Percentiles rank a stretch among this genome's conserved stretches.
These are phyloP conservation scores for Pseudoturritis turrita DNA, from an alignment of 345 rosid species.

Conservation along the genomic window DNA sequence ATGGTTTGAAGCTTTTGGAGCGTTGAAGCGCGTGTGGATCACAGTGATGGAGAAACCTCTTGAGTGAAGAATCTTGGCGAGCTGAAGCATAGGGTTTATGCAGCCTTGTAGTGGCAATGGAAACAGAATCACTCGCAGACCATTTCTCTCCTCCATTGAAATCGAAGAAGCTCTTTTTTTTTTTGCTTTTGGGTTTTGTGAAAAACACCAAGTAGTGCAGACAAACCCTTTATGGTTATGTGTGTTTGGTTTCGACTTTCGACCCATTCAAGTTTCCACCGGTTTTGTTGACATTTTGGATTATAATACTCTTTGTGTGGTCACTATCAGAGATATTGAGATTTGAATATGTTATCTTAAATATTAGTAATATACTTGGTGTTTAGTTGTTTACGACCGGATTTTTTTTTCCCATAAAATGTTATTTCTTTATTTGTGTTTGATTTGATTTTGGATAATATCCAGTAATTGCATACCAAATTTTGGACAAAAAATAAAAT, in stretches of 20 bases:
- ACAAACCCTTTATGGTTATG: constrained; percentile 20
- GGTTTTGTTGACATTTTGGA: constrained; percentile 16
- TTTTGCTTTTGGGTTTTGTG: background rate
- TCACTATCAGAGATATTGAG: constrained; percentile 18
- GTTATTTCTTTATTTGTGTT: too few relatives aligned
- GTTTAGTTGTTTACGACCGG: too few relatives aligned
- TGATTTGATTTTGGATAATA: too few relatives aligned
- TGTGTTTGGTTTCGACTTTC: constrained; percentile 20
- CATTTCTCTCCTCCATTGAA: constrained; percentile 25
- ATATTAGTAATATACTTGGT: too few relatives aligned
- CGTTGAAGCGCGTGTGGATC: constrained; percentile 33
- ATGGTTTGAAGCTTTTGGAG: constrained; percentile 16
- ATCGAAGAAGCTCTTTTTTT: background rate
- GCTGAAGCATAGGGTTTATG: constrained; percentile 60
- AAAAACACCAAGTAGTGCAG: background rate
- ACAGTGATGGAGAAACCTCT: constrained; percentile 52
- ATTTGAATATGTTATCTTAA: background rate
- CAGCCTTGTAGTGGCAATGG: constrained; percentile 70
- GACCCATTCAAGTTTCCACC: constrained; percentile 25
- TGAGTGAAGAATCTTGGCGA: constrained; percentile 51
- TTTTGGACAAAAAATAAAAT: too few relatives aligned
- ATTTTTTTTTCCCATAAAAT: too few relatives aligned
- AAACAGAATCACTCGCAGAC: constrained; percentile 39
- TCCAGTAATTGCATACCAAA: too few relatives aligned
- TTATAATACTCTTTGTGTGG: background rate